Evolutionary conservation across 2,329 filamentous ascomycete species (phyloP), one percentile per base, ranked within the genome.

Genomic region (Fonsecaea nubica): DNA sequence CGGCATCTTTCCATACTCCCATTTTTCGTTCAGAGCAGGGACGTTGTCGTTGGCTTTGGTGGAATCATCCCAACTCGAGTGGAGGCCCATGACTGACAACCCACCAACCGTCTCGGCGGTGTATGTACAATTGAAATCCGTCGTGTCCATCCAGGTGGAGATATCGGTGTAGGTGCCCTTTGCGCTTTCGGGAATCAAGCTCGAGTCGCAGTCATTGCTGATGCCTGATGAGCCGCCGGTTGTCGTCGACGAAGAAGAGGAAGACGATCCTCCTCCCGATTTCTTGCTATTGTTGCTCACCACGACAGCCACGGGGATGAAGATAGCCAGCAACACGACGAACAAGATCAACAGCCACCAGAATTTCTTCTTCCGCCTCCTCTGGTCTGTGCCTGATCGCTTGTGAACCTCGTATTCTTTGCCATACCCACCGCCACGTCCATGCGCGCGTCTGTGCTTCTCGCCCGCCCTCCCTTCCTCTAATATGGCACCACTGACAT

Each of bases 61-160:
- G 30, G 89, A 91, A 78, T 99, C 93, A 76, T 98, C 90, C 92
- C 92, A 99, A 0, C 87, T 84, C 0, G 88, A 88, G 75, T 91
- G 90, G 30, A 99, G 84, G 0, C 95, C 95, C 89, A 98, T 98
- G 66, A 98, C 78, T 0, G 92, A 90, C n/a, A 99, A 84, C 2
- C 90, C 91, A 21, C 95, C 95, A 0, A 98, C 90, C 13, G 88
- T 93, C 58, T 88, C 86, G 67, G 90, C 87, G 0, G 95, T 99
- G 76, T 96, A 99, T 0, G 95, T 98, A 68, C 94, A 86, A 76
- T 99, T 99, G 82, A 98, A 97, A 74, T 93, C 92, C 0, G 84
- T 86, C 0, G 93, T 97, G 72, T 96, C 90, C 71, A 91, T 90
- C 95, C 95, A 99, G 1, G 90, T 89, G 77, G 92, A 96, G 0